Conservation (phyloP, 164 flowering plant species). For the Tetrastigma voinierianum region DNA sequence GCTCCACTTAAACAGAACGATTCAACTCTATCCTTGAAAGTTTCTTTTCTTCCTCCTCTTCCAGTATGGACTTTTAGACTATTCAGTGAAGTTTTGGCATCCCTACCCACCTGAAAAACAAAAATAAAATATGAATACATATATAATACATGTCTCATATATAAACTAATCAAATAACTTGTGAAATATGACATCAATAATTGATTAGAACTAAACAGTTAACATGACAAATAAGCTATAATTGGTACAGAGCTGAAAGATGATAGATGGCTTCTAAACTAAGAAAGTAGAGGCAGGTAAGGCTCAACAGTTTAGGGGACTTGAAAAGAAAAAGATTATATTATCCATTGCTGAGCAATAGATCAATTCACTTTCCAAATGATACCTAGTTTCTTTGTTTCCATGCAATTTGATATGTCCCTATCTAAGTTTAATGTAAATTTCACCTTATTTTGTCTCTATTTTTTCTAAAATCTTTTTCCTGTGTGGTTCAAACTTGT, state of each 20-base stretch:
- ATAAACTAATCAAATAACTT: not conserved
- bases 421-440: not conserved
- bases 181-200: not conserved
- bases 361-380: not conserved
- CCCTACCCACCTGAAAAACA: slow-evolving; percentile 44
- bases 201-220: not conserved
- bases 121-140: slow-evolving; percentile 1
- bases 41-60: slow-evolving; percentile 74
- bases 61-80: slow-evolving; percentile 64
- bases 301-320: not conserved
- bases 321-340: not conserved
- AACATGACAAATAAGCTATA: too few species aligned
- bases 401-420: not conserved
- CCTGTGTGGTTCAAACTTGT: not conserved
- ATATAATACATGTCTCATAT: not conserved
- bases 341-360: not conserved
- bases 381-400: too few species aligned
- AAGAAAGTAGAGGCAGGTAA: not conserved
- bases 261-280: slow-evolving; percentile 6
- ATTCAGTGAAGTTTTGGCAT: slow-evolving; percentile 39
- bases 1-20: slow-evolving; percentile 76
- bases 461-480: not conserved
- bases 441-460: not conserved
- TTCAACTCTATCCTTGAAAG: slow-evolving; percentile 38
- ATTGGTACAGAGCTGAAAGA: not conserved